Conservation (phyloP, 1,284 basidiomycete species). For the Taiwanofungus camphoratus region DNA sequence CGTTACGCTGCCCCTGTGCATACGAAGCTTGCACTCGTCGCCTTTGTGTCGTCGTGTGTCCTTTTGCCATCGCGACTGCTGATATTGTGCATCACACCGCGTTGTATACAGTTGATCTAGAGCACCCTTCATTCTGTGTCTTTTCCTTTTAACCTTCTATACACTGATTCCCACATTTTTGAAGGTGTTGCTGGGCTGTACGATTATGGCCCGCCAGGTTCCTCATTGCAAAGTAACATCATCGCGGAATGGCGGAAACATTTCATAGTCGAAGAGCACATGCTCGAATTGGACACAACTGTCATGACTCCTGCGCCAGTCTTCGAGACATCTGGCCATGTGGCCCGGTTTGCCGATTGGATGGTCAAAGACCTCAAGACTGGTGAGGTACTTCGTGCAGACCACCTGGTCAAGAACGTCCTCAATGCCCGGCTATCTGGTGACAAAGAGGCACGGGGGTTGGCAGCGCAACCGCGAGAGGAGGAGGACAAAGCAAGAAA, state of each 20-base stretch:
- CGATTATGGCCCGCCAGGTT: constrained; percentile 95
- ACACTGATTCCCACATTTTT: neutral
- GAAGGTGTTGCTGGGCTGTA: constrained; percentile 92
- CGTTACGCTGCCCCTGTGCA: too few species aligned
- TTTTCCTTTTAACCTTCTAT: constrained; percentile 1
- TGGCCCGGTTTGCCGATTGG: constrained; percentile 98
- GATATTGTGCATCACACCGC: too few species aligned
- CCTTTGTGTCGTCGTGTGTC: too few species aligned
- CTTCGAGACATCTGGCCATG: constrained; percentile 97
- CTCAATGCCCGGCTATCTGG: constrained; percentile 87
- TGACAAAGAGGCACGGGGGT: constrained; percentile 88
- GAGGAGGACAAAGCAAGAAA: constrained; percentile 65
- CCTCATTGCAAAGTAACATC: constrained; percentile 95
- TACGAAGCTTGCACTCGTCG: too few species aligned
- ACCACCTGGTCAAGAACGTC: constrained; percentile 94
- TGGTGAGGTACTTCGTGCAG: constrained; percentile 95
- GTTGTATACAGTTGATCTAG: too few species aligned
- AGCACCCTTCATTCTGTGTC: too few species aligned
- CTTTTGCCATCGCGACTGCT: too few species aligned
- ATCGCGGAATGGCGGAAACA: constrained; percentile 96
- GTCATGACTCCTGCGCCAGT: constrained; percentile 95
- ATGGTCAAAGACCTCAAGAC: constrained; percentile 97
- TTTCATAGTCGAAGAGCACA: constrained; percentile 98
- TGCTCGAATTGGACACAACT: constrained; percentile 98
- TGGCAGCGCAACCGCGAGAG: constrained; percentile 41